Conservation (phyloP, 106 monocot genomes). For the Dioscorea zingiberensis region DNA sequence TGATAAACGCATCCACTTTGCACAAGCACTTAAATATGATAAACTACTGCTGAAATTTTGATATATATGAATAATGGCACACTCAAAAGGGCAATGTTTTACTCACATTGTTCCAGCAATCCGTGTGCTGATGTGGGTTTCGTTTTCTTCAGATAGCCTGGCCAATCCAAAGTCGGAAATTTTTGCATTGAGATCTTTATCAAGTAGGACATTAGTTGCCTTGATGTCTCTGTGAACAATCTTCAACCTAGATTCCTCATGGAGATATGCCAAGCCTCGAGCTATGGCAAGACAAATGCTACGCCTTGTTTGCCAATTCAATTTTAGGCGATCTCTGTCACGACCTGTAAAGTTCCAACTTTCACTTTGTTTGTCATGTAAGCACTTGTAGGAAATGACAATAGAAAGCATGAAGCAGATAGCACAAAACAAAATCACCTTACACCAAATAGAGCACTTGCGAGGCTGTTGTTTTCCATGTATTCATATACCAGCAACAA, state of each 20-base stretch:
- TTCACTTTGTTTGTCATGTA: too few species aligned
- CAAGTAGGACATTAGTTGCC: slow-evolving; percentile 23
- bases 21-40: too few species aligned
- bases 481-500: slow-evolving; percentile 16
- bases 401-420: neutral
- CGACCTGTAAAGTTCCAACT: slow-evolving; percentile 2
- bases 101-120: slow-evolving; percentile 31
- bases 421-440: neutral
- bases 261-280: slow-evolving; percentile 26
- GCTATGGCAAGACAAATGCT: slow-evolving; percentile 29
- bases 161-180: slow-evolving; percentile 42
- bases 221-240: slow-evolving; percentile 43
- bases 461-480: slow-evolving; percentile 24
- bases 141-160: slow-evolving; percentile 16
- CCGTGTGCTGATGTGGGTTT: slow-evolving; percentile 28
- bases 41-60: neutral
- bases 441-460: slow-evolving; percentile 25
- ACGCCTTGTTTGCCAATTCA: slow-evolving; percentile 25
- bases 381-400: neutral
- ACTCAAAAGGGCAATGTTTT: neutral
- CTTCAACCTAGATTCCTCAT: slow-evolving; percentile 25
- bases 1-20: too few species aligned
- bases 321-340: slow-evolving; percentile 1
- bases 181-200: slow-evolving; percentile 29
- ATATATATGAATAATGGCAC: too few species aligned